Evolutionary conservation across 305 asterid species (phyloP), one percentile per base, ranked within the genome.

Genomic region (Petunia hybrid): DNA sequence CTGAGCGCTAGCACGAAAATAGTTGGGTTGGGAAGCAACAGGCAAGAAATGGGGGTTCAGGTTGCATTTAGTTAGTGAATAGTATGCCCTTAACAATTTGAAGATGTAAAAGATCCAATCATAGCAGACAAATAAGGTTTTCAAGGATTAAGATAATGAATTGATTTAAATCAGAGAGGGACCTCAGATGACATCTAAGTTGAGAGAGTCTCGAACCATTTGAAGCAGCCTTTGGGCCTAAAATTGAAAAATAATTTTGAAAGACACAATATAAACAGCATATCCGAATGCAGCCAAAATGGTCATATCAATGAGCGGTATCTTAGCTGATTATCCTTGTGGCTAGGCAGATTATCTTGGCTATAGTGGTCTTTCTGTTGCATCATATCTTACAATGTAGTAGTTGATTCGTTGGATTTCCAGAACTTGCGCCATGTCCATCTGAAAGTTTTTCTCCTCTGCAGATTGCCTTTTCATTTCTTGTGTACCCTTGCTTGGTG

Each of bases 401-500:
- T 5, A 14, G 39, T 55, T 61, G 46, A 57, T 81, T 46, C 53
- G 48, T 60, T 38, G 31, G 36, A 78, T 10, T 43, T 63, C 53
- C n/a, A 55, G 56, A 66, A 65, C 75, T 55, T 63, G 16, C 78
- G 6, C 64, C 71, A 45, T 41, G 46, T 43, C 81, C 46, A 79
- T 64, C 82, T 79, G 80, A 73, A 74, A 73, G 78, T 79, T 79
- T 78, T 85, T 35, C 71, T 64, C 46, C 78, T 38, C 2, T 84
- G 87, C 97, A 96, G 99, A 86, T 94, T 86, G 98, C 98, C 64
- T 96, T 96, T 91, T 82, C 89, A 62, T 82, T 84, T 81, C 85
- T 86, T 79, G 94, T 94, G 65, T 96, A 96, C 87, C 99, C 99
- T 73, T 93, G 98, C 84, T 90, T 94, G 88, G 97, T 92, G 60